Base-by-base conservation (phyloP, 2,329 filamentous ascomycete species). In the Periconia macrospinosa region DNA sequence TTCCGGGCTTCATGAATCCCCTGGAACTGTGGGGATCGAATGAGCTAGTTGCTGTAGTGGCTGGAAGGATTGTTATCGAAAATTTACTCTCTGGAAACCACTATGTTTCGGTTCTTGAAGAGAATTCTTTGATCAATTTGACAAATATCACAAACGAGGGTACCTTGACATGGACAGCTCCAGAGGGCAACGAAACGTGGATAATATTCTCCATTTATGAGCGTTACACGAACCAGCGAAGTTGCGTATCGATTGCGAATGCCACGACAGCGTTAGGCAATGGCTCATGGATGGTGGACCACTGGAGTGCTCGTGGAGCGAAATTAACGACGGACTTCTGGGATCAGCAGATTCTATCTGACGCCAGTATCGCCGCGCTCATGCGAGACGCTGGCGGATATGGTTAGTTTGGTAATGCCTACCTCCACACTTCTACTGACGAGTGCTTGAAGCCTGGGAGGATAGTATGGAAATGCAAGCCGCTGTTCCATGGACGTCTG, bases 271-370 rank as follows among this genome's bases (percentile, higher is more conserved):
- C 54, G 17, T 41, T 69, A 14, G 61, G 68, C 27, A 74, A 75
- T 51, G 72, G 71, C 1, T 70, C 65, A 9, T 67, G 68, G 59
- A 63, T 60, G 6, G 67, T 68, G 0, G 70, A 74, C 48, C 72
- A 75, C 52, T 73, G 69, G 49, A 71, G 68, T 18, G 54, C 60
- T 1, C 37, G 30, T 6, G 71, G 71, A 18, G 68, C 65, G 3
- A 40, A 60, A 45, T 47, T 59, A 1, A 52, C 68, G 11, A 71
- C 62, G 11, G 59, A 68, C 41, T 74, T 72, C 51, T 71, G 70
- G 66, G 67, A 75, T 23, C 27, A 67, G 33, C 56, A 70, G 27
- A 48, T 74, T 7, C 55, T 74, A 9, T 54, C 54, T 17, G 63
- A 68, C 27, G 54, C 45, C 1, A 50, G 56, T 27, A 46, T 57